A percentile compares a stretch with the other conserved stretches of the same genome.
phyloP scores from a whole-genome alignment of 2,329 filamentous ascomycete species.

The Stagonosporopsis vannaccii region DNA sequence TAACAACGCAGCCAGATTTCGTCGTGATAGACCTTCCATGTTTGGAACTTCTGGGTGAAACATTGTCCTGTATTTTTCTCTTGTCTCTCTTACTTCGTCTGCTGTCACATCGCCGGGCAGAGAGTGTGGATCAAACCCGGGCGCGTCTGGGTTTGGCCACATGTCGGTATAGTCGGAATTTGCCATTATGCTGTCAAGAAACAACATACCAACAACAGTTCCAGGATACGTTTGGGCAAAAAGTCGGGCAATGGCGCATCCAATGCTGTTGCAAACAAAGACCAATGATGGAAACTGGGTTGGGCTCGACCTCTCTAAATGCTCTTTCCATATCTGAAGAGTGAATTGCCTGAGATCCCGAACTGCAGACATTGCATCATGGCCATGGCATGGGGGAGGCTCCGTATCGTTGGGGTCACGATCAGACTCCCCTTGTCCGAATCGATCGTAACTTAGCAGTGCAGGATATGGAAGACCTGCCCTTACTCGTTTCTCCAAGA shows the following conservation, averaged over 20 bases:
- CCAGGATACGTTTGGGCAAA: conserved; percentile 58
- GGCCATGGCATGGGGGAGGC: conserved; percentile 52
- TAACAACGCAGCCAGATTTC: conserved; percentile 54
- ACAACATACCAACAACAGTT: conserved; percentile 56
- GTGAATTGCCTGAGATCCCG: conserved; percentile 57
- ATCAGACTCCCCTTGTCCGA: conserved; percentile 63
- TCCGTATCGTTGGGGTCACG: conserved; percentile 51
- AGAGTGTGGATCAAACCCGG: conserved; percentile 52
- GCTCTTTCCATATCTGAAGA: conserved; percentile 47
- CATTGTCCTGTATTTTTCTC: conserved; percentile 47
- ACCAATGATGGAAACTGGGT: conserved; percentile 46
- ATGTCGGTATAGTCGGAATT: conserved; percentile 64
- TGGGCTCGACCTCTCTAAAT: conserved; percentile 48
- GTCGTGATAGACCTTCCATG: conserved; percentile 59
- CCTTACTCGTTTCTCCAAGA: conserved; percentile 37
- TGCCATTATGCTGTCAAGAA: conserved; percentile 66
- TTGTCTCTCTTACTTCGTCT: conserved; percentile 46
- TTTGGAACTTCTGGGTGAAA: conserved; percentile 62
- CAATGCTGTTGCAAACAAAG: conserved; percentile 63
- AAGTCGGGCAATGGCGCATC: conserved; percentile 61
- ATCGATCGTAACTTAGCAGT: conserved; percentile 65
- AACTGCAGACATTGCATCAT: conserved; percentile 56
- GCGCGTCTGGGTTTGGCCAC: conserved; percentile 62
- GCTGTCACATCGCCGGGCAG: conserved; percentile 52
- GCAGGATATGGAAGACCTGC: conserved; percentile 46